phyloP scores from a whole-genome alignment of 2,329 filamentous ascomycete genomes.

The Fusarium sulawesiense region DNA sequence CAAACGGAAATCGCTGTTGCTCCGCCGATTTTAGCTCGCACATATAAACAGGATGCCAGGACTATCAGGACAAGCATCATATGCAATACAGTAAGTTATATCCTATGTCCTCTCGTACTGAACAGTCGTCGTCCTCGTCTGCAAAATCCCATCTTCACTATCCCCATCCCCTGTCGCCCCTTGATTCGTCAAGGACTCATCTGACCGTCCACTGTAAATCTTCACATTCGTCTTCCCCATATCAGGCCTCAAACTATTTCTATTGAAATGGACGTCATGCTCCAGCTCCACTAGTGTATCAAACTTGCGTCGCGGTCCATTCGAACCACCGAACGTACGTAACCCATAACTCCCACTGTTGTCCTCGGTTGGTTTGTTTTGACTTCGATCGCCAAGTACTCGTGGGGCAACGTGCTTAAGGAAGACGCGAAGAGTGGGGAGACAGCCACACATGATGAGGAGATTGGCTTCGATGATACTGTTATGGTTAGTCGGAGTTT shows the following conservation, averaged over 20 bases:
- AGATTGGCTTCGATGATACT: slow-evolving; percentile 19
- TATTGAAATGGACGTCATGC: slow-evolving; percentile 10
- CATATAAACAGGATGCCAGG: too few species aligned
- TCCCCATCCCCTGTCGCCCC: not conserved
- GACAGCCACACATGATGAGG: slow-evolving; percentile 10
- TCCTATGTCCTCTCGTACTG: not conserved
- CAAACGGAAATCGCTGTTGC: too few species aligned
- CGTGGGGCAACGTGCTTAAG: slow-evolving; percentile 11
- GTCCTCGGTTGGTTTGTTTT: not conserved
- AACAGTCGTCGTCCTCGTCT: slow-evolving; percentile 9
- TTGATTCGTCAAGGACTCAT: not conserved
- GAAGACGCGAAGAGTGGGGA: slow-evolving; percentile 12
- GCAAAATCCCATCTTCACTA: slow-evolving; percentile 13
- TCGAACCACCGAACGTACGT: slow-evolving; percentile 10
- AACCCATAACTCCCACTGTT: slow-evolving; percentile 4
- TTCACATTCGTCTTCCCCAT: slow-evolving; percentile 6
- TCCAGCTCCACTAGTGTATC: slow-evolving; percentile 18
- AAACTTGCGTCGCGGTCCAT: slow-evolving; percentile 9
- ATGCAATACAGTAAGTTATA: rapidly evolving
- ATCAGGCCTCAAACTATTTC: not conserved
- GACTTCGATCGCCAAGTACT: slow-evolving; percentile 13
- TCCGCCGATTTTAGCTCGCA: too few species aligned
- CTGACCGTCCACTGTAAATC: not conserved
- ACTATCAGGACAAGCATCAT: not conserved
- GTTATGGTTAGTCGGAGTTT: rapidly evolving